Evolutionary conservation across 495 filamentous ascomycete species (phyloP).

Genomic region (Penicillium macrosclerotiorum): DNA sequence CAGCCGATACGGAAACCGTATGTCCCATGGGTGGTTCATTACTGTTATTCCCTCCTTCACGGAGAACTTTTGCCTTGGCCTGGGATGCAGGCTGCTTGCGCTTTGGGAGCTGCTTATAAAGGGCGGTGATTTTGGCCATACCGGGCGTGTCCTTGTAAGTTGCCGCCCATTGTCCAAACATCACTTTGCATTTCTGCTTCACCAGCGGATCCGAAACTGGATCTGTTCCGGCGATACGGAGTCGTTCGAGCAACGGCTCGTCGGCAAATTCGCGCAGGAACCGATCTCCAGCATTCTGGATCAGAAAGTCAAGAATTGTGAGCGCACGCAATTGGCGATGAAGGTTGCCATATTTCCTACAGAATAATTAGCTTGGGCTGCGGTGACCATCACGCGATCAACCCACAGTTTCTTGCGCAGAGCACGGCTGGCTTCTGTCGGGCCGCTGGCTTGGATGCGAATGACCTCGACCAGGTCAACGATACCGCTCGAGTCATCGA

Average conservation of each 20-base stretch:
- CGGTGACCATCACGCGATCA: not conserved
- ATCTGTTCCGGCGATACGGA: conserved; percentile 84
- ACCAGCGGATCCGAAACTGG: conserved; percentile 82
- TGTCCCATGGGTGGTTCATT: conserved; percentile 58
- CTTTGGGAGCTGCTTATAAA: conserved; percentile 78
- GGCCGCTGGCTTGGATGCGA: conserved; percentile 82
- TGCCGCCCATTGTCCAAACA: conserved; percentile 86
- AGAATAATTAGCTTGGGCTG: not conserved
- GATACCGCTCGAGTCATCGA: conserved; percentile 88
- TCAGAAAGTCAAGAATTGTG: conserved; percentile 86
- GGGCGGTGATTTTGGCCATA: conserved; percentile 70
- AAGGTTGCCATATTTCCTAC: conserved; percentile 86
- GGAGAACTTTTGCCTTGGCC: conserved; percentile 74
- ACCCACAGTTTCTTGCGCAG: conserved; percentile 92
- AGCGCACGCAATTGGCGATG: conserved; percentile 90
- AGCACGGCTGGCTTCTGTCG: conserved; percentile 86
- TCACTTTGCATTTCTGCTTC: conserved; percentile 75
- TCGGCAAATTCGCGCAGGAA: conserved; percentile 88
- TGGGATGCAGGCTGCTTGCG: conserved; percentile 63
- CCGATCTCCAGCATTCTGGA: conserved; percentile 87
- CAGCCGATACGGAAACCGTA: conserved; percentile 41
- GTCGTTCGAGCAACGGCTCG: conserved; percentile 87
- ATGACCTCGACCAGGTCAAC: conserved; percentile 93
- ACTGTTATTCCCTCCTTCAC: conserved; percentile 63
- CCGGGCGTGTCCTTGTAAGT: conserved; percentile 80